Evolutionary conservation across 176 grass and related monocot genomes (phyloP).

Genomic region (Avena eriantha): DNA sequence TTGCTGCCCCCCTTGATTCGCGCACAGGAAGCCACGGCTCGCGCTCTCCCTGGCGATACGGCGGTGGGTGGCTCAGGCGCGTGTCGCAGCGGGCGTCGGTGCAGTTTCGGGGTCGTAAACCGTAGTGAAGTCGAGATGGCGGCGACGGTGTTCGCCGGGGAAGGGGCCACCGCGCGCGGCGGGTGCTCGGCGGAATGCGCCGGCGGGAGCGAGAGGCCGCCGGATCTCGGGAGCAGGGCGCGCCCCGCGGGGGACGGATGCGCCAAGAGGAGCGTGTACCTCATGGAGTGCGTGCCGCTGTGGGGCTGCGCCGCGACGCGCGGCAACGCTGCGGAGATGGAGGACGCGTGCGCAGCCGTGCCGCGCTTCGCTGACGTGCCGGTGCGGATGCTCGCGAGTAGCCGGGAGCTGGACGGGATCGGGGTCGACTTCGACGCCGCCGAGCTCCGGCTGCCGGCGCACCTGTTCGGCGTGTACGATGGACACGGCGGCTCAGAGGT

Average conservation of each 20-base stretch:
- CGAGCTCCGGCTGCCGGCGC: constrained; percentile 43
- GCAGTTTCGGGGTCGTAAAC: neutral
- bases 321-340: constrained; percentile 57
- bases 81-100: constrained; percentile 14
- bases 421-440: constrained; percentile 35
- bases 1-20: constrained; percentile 27
- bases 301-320: constrained; percentile 60
- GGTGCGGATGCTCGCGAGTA: constrained; percentile 56
- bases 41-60: constrained; percentile 19
- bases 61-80: neutral
- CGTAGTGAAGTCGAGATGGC: constrained; percentile 37
- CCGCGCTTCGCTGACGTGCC: constrained; percentile 64
- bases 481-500: constrained; percentile 71
- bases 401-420: constrained; percentile 42
- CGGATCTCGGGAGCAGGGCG: constrained; percentile 15
- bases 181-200: constrained; percentile 42
- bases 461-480: constrained; percentile 81
- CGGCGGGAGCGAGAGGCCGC: neutral
- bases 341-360: constrained; percentile 58
- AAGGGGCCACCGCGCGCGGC: constrained; percentile 8
- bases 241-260: neutral
- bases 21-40: constrained; percentile 19
- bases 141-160: constrained; percentile 12
- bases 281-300: constrained; percentile 50
- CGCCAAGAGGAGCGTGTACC: constrained; percentile 55